Conservation (phyloP, 805 yeast species). For the Kazachstania kunashirensis region DNA sequence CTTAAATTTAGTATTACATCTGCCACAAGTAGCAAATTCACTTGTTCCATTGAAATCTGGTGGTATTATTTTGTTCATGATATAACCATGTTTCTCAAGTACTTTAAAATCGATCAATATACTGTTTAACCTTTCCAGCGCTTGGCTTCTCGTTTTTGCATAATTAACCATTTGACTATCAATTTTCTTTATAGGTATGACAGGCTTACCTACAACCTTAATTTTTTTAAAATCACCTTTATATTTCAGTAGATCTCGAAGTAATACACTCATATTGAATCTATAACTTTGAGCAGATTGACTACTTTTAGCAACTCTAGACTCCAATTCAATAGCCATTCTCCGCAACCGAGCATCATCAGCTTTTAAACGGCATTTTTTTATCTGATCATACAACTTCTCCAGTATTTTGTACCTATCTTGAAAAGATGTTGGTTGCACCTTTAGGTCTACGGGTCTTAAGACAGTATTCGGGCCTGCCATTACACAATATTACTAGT, state of each 20-base stretch:
- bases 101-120: conserved; percentile 13
- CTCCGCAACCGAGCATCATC: conserved; percentile 8
- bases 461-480: conserved; percentile 3
- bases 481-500: too few species aligned
- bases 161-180: conserved; percentile 12
- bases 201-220: conserved; percentile 16
- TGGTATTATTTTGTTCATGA: conserved; percentile 6
- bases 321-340: conserved; percentile 22
- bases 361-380: conserved; percentile 12
- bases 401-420: conserved; percentile 25
- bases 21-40: conserved; percentile 14
- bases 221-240: conserved; percentile 24
- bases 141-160: too few species aligned
- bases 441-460: conserved; percentile 24
- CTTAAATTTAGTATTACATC: conserved; percentile 26
- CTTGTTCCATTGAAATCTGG: conserved; percentile 1
- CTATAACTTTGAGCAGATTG: conserved; percentile 23
- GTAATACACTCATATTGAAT: conserved; percentile 24
- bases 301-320: conserved; percentile 20
- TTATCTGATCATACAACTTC: conserved; percentile 18
- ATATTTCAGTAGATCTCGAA: conserved; percentile 23
- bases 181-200: conserved; percentile 6
- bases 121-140: conserved; percentile 11
- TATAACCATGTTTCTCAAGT: conserved; percentile 21
- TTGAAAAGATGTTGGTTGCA: conserved; percentile 26